phyloP scores from a whole-genome alignment of 1,139 yeast genomes.

The Sugiyamaella pinicola region DNA sequence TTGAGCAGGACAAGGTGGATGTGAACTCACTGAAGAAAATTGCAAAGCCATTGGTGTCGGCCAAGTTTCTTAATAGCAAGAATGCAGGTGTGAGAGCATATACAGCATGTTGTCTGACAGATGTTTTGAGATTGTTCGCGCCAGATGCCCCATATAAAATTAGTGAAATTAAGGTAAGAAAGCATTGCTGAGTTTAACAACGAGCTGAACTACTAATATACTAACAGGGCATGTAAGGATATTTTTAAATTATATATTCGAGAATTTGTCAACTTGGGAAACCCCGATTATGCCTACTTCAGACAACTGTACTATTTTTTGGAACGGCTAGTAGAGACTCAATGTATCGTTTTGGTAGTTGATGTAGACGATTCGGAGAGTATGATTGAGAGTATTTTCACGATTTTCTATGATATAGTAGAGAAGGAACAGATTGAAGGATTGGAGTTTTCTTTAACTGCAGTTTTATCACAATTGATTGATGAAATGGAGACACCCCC shows the following conservation, averaged over 20 bases:
- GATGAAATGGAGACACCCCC: conserved; percentile 77
- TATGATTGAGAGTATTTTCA: conserved; percentile 59
- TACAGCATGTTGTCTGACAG: conserved; percentile 74
- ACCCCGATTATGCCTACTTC: conserved; percentile 64
- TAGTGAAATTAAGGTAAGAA: conserved; percentile 54
- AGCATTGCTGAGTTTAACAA: background rate
- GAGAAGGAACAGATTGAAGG: conserved; percentile 38
- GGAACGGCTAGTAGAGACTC: conserved; percentile 72
- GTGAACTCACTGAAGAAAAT: conserved; percentile 49
- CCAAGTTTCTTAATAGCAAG: conserved; percentile 60
- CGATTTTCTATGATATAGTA: conserved; percentile 60
- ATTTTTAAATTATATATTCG: conserved; percentile 50
- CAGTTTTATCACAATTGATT: conserved; percentile 73
- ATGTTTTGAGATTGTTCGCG: conserved; percentile 74
- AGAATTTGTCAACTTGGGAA: conserved; percentile 61
- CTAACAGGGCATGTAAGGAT: conserved; percentile 22
- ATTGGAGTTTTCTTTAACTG: conserved; percentile 62
- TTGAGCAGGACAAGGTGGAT: conserved; percentile 64
- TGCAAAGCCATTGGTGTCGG: conserved; percentile 57
- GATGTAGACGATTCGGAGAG: conserved; percentile 68
- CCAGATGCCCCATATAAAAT: conserved; percentile 90
- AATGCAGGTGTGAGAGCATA: conserved; percentile 73
- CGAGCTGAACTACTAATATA: no score
- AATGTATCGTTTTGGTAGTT: conserved; percentile 75
- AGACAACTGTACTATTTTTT: conserved; percentile 67